phyloP scores from a whole-genome alignment of 2,329 filamentous ascomycete species.

The Fusarium sp. region DNA sequence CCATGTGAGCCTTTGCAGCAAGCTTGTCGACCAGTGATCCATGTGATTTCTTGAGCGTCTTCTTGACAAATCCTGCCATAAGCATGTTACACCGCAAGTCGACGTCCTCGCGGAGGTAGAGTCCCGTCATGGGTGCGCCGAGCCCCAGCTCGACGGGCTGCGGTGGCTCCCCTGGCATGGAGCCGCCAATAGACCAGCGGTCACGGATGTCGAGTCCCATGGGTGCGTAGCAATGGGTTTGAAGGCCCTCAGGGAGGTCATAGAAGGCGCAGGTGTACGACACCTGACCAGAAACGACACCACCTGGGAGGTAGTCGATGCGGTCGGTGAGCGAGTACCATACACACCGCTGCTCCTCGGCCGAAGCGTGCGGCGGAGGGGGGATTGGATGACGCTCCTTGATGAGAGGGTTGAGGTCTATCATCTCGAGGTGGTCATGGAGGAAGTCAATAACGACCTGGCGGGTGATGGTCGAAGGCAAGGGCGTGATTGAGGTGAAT shows the following conservation, averaged over 20 bases:
- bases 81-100: conserved; percentile 80
- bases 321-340: conserved; percentile 86
- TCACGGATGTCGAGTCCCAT: conserved; percentile 80
- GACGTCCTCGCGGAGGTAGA: conserved; percentile 87
- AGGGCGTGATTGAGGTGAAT: conserved; percentile 80
- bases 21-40: conserved; percentile 71
- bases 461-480: conserved; percentile 72
- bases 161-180: conserved; percentile 71
- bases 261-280: conserved; percentile 83
- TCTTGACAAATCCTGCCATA: conserved; percentile 79
- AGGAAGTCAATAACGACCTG: conserved; percentile 77
- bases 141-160: conserved; percentile 72
- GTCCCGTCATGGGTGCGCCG: conserved; percentile 68
- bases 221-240: conserved; percentile 85
- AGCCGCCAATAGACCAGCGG: conserved; percentile 79
- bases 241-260: conserved; percentile 73
- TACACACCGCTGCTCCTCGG: conserved; percentile 73
- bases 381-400: conserved; percentile 73
- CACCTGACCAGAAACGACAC: conserved; percentile 69
- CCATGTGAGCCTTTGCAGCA: conserved; percentile 45
- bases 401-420: conserved; percentile 85
- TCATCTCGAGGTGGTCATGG: conserved; percentile 82
- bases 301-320: conserved; percentile 76
- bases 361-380: conserved; percentile 69
- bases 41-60: conserved; percentile 80